Base-by-base conservation (phyloP, 768 basidiomycete genomes). In the Podaxis sp. region DNA sequence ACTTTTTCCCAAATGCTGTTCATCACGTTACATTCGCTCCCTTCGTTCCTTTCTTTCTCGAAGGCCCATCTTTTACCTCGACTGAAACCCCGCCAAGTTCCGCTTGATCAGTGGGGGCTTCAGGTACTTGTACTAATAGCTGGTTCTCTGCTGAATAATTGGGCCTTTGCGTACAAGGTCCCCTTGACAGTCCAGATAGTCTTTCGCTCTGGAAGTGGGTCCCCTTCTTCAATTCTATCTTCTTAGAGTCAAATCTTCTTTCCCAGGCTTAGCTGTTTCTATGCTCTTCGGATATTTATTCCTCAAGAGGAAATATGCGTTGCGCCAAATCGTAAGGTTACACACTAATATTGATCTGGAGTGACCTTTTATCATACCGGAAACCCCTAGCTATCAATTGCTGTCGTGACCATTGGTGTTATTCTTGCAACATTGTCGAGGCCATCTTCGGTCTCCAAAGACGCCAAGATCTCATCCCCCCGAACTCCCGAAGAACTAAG, bases 1-100 rank as follows among this genome's bases (percentile, higher is more conserved):
- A 94, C 93, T 3, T 91, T 94, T 75, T 85, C 85, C 12, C 93
- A 95, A 74, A 90, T 93, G 84, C 67, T 86, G 38, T 94, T 92
- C 74, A 88, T 94, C 57, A 81, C 90, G 5, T 36, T 82, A 9
- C 88, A 88, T 59, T 85, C 84, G 9, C 73, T 93, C 7, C 87
- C 90, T 1, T 78, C 81, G 0, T 91, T 90, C 68, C 62, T 93
- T 50, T 72, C 67, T 19, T 83, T 80, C 62, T 63, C 74, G 56
- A 52, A 70, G 65, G 9, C 66, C 57, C 64, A 67, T 61, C 63
- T 65, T 51, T 43, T 85, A 5, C 87, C 89, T 12, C 77, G 76
- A 1, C 75, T 92, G 25, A 89, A 86, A 72, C 79, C 85, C 15
- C 80, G 89, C 40, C 81, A 84, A 65, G 89, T 93, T 1, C 92